Evolutionary conservation across 768 basidiomycete species (phyloP).

Genomic region (Daedalea quercina): DNA sequence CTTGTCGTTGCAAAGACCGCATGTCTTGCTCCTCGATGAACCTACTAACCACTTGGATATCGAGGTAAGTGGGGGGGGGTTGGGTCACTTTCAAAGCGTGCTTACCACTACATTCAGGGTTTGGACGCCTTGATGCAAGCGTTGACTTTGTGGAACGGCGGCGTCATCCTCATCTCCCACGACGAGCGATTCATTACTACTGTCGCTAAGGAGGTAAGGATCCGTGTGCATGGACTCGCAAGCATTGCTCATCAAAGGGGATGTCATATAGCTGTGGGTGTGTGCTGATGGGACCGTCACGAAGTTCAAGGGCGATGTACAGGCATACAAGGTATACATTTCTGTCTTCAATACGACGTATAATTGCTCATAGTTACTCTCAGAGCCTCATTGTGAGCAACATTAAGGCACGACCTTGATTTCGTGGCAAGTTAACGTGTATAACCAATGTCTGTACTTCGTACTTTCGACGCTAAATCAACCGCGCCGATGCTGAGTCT

Average conservation of each 20-base stretch:
- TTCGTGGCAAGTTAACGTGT: no score
- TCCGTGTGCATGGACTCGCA: neutral
- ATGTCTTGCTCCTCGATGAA: slow-evolving; percentile 85
- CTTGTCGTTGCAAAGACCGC: slow-evolving; percentile 81
- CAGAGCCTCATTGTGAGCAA: slow-evolving; percentile 58
- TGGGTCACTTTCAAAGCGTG: neutral
- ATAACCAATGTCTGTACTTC: no score
- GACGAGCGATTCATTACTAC: slow-evolving; percentile 93
- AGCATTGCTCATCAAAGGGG: neutral
- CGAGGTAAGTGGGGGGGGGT: neutral
- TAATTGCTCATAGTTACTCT: slow-evolving; percentile 6
- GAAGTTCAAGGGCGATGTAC: slow-evolving; percentile 87
- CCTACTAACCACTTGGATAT: slow-evolving; percentile 3
- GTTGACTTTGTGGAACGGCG: slow-evolving; percentile 75
- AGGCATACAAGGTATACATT: slow-evolving; percentile 74
- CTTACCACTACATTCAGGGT: slow-evolving; percentile 44
- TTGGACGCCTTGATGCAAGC: slow-evolving; percentile 92
- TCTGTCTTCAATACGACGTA: neutral
- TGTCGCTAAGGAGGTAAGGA: slow-evolving; percentile 71
- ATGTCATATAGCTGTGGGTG: slow-evolving; percentile 71
- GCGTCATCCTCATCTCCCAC: slow-evolving; percentile 90
- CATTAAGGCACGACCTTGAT: slow-evolving; percentile 26
- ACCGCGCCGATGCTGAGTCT: no score
- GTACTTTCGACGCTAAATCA: no score
- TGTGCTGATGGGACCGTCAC: slow-evolving; percentile 77